phyloP scores from a whole-genome alignment of 768 basidiomycete genomes.

The Amylocystis lapponica region DNA sequence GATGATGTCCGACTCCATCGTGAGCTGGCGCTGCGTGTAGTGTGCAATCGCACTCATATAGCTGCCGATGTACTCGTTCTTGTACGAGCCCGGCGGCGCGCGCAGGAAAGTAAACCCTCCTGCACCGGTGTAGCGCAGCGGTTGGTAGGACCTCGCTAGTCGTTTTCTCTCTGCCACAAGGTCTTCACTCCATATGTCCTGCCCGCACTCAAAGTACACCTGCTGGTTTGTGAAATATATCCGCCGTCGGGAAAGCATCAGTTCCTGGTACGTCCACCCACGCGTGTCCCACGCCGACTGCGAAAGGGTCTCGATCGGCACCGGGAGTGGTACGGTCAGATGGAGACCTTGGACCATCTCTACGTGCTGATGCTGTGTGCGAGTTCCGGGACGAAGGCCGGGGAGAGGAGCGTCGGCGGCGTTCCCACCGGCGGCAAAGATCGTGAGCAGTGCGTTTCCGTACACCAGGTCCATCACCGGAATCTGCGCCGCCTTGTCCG shows the following conservation, averaged over 20 bases:
- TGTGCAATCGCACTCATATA: not conserved
- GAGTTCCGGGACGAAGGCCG: not conserved
- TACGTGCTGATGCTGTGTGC: not conserved
- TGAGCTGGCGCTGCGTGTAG: not conserved
- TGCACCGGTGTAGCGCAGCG: not conserved
- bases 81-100: not conserved
- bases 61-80: not conserved
- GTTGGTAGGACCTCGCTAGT: not conserved
- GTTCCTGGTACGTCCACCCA: no score
- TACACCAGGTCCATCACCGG: not conserved
- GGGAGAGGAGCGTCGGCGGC: not conserved
- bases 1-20: not conserved
- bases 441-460: slow-evolving; percentile 10
- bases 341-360: no score
- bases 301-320: no score
- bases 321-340: no score
- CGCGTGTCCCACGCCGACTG: no score
- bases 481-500: slow-evolving; percentile 2
- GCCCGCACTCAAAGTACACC: not conserved
- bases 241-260: no score
- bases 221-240: not conserved
- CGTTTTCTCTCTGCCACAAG: not conserved
- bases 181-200: not conserved
- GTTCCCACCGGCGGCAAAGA: not conserved
- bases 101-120: not conserved